These are phyloP conservation scores for Globisporangium mamillatum DNA, from an alignment of 352 stramenopile genomes.

Conservation along the genomic window DNA sequence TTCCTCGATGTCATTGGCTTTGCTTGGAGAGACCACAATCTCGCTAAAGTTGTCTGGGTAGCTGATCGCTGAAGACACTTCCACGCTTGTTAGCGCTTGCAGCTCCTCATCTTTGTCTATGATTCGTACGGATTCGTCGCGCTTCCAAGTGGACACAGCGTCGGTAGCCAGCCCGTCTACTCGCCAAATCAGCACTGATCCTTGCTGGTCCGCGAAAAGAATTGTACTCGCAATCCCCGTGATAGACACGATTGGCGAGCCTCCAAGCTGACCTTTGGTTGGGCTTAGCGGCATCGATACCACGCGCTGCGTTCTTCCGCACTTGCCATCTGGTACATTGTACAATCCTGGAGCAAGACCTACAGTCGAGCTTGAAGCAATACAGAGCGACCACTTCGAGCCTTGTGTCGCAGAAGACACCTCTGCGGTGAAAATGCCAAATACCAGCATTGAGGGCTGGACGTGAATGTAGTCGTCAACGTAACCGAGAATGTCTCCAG, in stretches of 20 bases:
- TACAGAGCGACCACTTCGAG: slow-evolving; percentile 2
- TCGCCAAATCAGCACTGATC: background rate
- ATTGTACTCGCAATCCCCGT: background rate
- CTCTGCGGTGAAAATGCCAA: background rate
- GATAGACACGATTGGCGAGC: background rate
- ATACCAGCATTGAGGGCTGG: background rate
- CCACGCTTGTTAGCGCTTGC: background rate
- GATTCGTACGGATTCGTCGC: slow-evolving; percentile 1
- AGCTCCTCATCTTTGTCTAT: slow-evolving; percentile 2
- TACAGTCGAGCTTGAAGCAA: background rate
- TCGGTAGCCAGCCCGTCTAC: background rate
- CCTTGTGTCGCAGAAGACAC: background rate
- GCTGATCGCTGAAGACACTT: no score
- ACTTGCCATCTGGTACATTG: background rate
- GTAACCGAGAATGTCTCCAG: background rate
- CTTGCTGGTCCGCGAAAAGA: background rate
- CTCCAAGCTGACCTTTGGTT: background rate
- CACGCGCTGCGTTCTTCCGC: background rate
- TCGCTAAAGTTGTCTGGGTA: background rate
- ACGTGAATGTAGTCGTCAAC: slow-evolving; percentile 2
- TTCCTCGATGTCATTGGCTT: slow-evolving; percentile 1
- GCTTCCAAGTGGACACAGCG: background rate
- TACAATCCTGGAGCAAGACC: background rate
- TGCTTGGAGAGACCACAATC: background rate
- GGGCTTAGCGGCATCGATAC: background rate